Conservation (phyloP, 2,329 filamentous ascomycete genomes). For the Stachybotrys chlorohalonatus region DNA sequence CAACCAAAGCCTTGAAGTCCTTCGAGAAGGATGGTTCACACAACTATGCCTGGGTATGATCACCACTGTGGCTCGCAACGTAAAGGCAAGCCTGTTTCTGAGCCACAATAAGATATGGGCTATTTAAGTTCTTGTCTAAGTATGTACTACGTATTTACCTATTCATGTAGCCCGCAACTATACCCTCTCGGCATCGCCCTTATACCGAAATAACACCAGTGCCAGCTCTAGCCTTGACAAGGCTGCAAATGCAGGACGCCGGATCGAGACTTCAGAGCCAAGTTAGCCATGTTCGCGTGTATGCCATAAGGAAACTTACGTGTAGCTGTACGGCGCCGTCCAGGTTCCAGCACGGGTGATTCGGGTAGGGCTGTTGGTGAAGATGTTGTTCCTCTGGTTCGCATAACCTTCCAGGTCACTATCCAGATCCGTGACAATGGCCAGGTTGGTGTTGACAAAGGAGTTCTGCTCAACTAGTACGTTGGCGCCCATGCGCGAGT, state of each 20-base stretch:
- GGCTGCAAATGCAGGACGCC: constrained; percentile 12
- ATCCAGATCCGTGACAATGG: constrained; percentile 32
- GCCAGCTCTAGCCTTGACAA: constrained; percentile 14
- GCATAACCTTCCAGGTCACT: constrained; percentile 35
- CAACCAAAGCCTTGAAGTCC: too few relatives aligned
- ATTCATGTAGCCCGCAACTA: not conserved
- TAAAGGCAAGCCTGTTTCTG: too few relatives aligned
- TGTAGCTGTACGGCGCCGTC: constrained; percentile 25
- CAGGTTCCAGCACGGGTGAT: constrained; percentile 24
- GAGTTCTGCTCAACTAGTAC: constrained; percentile 42
- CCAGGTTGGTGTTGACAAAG: constrained; percentile 33
- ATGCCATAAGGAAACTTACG: constrained; percentile 11
- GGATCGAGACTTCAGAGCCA: constrained; percentile 4
- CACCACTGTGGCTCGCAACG: too few relatives aligned
- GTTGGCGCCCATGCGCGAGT: constrained; percentile 42
- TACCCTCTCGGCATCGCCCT: not conserved
- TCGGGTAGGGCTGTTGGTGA: constrained; percentile 21
- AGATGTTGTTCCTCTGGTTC: constrained; percentile 33
- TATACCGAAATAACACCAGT: constrained; percentile 5
- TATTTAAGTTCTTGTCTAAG: not conserved
- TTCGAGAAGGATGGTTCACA: too few relatives aligned
- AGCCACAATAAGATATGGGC: too few relatives aligned
- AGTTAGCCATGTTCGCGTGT: not conserved
- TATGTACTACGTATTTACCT: not conserved
- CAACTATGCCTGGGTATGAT: too few relatives aligned